phyloP scores from a whole-genome alignment of 805 yeast genomes.

The Zygosaccharomyces kombuchaensis region DNA sequence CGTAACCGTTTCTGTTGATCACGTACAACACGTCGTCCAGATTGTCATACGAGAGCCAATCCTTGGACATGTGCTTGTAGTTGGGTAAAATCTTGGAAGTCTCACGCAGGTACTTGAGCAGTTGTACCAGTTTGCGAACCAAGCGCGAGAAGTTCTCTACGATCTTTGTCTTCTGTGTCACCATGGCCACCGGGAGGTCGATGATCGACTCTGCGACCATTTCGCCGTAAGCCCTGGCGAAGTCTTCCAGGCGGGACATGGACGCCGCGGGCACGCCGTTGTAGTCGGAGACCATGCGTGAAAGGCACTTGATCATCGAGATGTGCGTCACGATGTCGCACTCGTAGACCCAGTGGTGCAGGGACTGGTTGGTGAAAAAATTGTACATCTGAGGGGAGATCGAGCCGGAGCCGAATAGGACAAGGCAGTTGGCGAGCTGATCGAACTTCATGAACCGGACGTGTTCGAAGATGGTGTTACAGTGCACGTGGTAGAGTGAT shows the following conservation, averaged over 20 bases:
- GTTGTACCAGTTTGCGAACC: slow-evolving; percentile 50
- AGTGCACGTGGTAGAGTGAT: slow-evolving; percentile 59
- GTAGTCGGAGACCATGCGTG: slow-evolving; percentile 53
- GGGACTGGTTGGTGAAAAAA: slow-evolving; percentile 46
- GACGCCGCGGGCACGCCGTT: slow-evolving; percentile 53
- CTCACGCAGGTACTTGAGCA: slow-evolving; percentile 47
- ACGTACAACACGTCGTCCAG: slow-evolving; percentile 23
- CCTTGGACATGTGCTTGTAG: slow-evolving; percentile 45
- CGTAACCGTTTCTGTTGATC: slow-evolving; percentile 19
- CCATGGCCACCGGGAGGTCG: slow-evolving; percentile 48
- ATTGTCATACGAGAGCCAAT: slow-evolving; percentile 53
- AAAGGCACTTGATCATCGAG: slow-evolving; percentile 52
- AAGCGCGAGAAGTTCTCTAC: slow-evolving; percentile 53
- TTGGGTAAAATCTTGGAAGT: slow-evolving; percentile 41
- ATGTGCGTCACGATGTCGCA: slow-evolving; percentile 65
- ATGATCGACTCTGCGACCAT: slow-evolving; percentile 39
- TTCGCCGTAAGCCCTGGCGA: slow-evolving; percentile 48
- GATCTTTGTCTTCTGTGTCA: slow-evolving; percentile 47
- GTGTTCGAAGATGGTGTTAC: slow-evolving; percentile 59
- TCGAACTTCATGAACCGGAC: slow-evolving; percentile 64
- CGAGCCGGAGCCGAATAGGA: slow-evolving; percentile 47
- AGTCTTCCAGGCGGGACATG: slow-evolving; percentile 48
- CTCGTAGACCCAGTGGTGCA: slow-evolving; percentile 58
- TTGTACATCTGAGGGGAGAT: slow-evolving; percentile 61
- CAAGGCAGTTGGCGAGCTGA: slow-evolving; percentile 50